These are phyloP conservation scores for Tolypocladium guangdongense DNA, from an alignment of 2,329 filamentous ascomycete species.

Conservation along the genomic window DNA sequence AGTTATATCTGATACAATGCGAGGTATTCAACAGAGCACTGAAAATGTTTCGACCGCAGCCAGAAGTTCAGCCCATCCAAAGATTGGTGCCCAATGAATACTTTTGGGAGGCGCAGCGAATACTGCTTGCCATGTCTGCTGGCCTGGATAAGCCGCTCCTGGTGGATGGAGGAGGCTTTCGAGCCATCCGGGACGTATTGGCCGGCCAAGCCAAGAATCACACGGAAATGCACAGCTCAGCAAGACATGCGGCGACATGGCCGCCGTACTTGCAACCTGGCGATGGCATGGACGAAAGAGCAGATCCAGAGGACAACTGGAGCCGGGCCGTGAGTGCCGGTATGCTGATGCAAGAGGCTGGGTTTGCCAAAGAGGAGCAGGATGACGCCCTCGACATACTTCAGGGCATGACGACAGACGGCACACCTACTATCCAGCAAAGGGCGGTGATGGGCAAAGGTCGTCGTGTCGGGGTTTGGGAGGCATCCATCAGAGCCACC, in stretches of 20 bases:
- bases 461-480: conserved; percentile 31
- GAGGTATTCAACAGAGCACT: conserved; percentile 20
- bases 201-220: conserved; percentile 41
- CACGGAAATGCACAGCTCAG: conserved; percentile 35
- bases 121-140: conserved; percentile 41
- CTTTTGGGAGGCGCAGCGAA: conserved; percentile 45
- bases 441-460: conserved; percentile 9
- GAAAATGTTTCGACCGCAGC: conserved; percentile 14
- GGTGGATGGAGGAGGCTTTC: conserved; percentile 41
- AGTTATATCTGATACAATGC: conserved; percentile 17
- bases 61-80: conserved; percentile 11
- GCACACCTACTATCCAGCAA: conserved; percentile 46
- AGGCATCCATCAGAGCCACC: conserved; percentile 45
- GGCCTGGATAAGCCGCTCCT: conserved; percentile 35
- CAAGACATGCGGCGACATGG: conserved; percentile 42
- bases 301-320: conserved; percentile 38
- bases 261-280: conserved; percentile 47
- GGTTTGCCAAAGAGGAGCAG: conserved; percentile 34
- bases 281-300: conserved; percentile 48
- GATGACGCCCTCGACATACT: conserved; percentile 41
- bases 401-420: conserved; percentile 38
- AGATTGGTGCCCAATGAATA: conserved; percentile 17
- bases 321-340: conserved; percentile 43
- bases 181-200: conserved; percentile 42
- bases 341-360: conserved; percentile 43